These are phyloP conservation scores for Dryadomyces quercus-mongolicae DNA, from an alignment of 2,329 filamentous ascomycete species.

Conservation along the genomic window DNA sequence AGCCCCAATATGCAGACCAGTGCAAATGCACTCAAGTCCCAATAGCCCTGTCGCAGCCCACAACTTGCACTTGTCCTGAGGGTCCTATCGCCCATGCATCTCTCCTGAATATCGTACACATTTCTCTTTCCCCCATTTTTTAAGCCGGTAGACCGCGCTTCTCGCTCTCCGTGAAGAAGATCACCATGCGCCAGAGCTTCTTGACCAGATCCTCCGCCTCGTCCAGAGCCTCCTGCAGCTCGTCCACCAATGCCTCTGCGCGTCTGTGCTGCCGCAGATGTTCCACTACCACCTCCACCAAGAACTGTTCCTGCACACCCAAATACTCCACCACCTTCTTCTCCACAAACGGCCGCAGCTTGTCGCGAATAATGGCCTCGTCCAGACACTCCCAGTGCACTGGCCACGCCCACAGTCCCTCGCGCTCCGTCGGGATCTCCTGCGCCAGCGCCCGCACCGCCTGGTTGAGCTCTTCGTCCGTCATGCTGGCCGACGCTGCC, in stretches of 20 bases:
- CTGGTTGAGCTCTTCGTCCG: constrained; percentile 76
- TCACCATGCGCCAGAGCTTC: constrained; percentile 97
- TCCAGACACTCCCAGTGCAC: constrained; percentile 90
- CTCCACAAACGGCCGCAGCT: constrained; percentile 88
- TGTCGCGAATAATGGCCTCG: constrained; percentile 66
- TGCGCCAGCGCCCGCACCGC: constrained; percentile 71
- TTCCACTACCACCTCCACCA: constrained; percentile 86
- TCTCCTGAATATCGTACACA: no score
- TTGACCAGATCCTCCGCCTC: constrained; percentile 89
- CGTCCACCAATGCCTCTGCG: constrained; percentile 71
- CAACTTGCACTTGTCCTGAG: no score
- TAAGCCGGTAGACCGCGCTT: constrained; percentile 70
- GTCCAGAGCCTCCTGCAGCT: constrained; percentile 79
- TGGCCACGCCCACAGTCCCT: constrained; percentile 82
- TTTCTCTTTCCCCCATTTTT: neutral
- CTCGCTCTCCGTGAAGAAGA: constrained; percentile 94
- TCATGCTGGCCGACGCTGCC: constrained; percentile 53
- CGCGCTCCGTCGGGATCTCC: constrained; percentile 80
- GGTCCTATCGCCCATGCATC: no score
- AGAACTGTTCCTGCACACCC: constrained; percentile 88
- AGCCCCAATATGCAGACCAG: no score
- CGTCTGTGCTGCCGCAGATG: constrained; percentile 65
- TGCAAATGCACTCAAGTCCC: no score
- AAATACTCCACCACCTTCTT: constrained; percentile 97
- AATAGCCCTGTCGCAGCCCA: no score